Conservation (phyloP, 345 rosid species). For the Populus alba region DNA sequence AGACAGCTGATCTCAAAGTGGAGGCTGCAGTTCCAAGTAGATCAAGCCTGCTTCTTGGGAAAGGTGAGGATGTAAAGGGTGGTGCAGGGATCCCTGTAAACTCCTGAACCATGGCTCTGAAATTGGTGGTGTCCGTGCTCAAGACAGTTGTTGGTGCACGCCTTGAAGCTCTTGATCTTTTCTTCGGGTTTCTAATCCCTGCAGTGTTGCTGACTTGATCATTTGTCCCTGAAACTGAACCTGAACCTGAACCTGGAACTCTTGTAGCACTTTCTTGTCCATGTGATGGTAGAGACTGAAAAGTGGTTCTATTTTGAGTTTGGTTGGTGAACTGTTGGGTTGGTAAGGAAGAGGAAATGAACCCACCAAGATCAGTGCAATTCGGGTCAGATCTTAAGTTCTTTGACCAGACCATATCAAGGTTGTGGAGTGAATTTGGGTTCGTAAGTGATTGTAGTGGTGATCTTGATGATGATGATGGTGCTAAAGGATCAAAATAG, state of each 20-base stretch:
- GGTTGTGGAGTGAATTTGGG: conserved; percentile 41
- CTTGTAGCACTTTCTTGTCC: conserved; percentile 2
- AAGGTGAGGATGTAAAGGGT: conserved; percentile 63
- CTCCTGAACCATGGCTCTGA: conserved; percentile 97
- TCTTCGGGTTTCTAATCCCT: conserved; percentile 61
- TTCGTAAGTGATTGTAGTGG: conserved; percentile 14
- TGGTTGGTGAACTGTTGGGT: conserved; percentile 37
- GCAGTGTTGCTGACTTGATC: conserved; percentile 32
- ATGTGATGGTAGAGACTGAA: conserved; percentile 15
- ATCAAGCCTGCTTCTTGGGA: conserved; percentile 62
- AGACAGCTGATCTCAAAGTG: conserved; percentile 23
- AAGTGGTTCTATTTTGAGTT: conserved; percentile 13
- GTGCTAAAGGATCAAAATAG: conserved; percentile 51
- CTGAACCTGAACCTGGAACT: neutral
- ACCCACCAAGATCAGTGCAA: conserved; percentile 49
- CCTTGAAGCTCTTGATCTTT: conserved; percentile 85
- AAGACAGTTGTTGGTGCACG: conserved; percentile 92
- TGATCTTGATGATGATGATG: conserved; percentile 23
- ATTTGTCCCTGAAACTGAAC: conserved; percentile 22
- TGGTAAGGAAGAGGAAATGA: conserved; percentile 41
- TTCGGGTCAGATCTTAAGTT: conserved; percentile 48
- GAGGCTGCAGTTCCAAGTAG: conserved; percentile 52
- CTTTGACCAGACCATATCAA: conserved; percentile 54
- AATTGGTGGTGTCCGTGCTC: conserved; percentile 84
- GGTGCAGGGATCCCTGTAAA: conserved; percentile 95